Conservation (phyloP, 2,329 filamentous ascomycete genomes). For the Aureobasidium sp. region DNA sequence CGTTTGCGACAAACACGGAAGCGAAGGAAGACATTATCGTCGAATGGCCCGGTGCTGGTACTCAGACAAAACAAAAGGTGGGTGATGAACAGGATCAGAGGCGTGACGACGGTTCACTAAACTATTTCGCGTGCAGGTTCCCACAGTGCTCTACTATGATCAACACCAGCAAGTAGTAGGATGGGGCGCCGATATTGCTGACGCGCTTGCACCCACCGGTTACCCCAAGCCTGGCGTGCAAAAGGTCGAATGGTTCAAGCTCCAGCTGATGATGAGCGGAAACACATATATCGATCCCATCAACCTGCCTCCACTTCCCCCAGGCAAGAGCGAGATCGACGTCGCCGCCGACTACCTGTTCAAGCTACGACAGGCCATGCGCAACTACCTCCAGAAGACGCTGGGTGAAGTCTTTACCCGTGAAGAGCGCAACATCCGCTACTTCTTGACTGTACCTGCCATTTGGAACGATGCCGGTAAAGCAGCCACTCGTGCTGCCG, state of each 20-base stretch:
- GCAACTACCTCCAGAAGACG: conserved; percentile 89
- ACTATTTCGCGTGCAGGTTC: conserved; percentile 56
- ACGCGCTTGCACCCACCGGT: conserved; percentile 89
- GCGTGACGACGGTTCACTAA: conserved; percentile 16
- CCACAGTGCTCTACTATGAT: conserved; percentile 98
- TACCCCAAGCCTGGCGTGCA: conserved; percentile 97
- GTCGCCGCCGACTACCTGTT: conserved; percentile 99
- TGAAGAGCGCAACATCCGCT: conserved; percentile 95
- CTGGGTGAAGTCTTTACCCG: conserved; percentile 95
- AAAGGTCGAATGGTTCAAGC: conserved; percentile 99
- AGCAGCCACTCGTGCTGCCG: conserved; percentile 87
- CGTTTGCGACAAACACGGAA: conserved; percentile 89
- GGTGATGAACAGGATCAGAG: not conserved
- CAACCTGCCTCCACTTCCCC: conserved; percentile 92
- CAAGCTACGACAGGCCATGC: conserved; percentile 95
- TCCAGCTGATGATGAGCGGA: conserved; percentile 96
- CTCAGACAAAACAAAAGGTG: conserved; percentile 98
- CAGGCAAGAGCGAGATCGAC: conserved; percentile 97
- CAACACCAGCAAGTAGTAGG: conserved; percentile 99
- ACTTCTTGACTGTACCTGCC: conserved; percentile 96
- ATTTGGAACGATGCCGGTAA: conserved; percentile 99
- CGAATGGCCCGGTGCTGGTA: conserved; percentile 96
- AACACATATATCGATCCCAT: conserved; percentile 99
- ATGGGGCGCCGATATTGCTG: conserved; percentile 96
- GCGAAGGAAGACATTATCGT: conserved; percentile 98